Base-by-base conservation (phyloP, 805 yeast species). In the Hagleromyces aurorensis region DNA sequence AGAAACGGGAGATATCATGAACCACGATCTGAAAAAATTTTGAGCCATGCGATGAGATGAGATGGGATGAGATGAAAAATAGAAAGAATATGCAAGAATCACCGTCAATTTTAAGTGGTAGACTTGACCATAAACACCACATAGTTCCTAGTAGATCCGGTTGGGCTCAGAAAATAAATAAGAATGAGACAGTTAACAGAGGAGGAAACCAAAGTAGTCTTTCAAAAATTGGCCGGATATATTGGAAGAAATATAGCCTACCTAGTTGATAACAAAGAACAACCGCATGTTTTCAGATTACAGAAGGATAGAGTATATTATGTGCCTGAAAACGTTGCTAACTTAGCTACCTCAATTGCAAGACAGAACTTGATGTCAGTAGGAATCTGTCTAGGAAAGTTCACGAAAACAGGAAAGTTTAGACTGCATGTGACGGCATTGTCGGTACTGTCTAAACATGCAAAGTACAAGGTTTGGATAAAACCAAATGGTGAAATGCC, bases 401-500 rank as follows among this genome's bases (percentile, higher is more conserved):
- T 91, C 67, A 91, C 98, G 27, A 91, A 91, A 67, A 82, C 96
- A 3, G 96, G 96, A 17, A 91, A 91, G 61, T 91, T 91, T 65
- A 74, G 95, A 61, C 66, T 91, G 43, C 98, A 91, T 57, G 78
- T 91, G 39, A 91, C 98, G n/a, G 70, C 96, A 3, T 68, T 91
- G 40, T 77, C 82, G 26, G 71, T 83, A 38, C 62, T 91, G 34
- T 79, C 94, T 2, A 79, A 83, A 46, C 78, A 79, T 54, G 96
- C 98, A 28, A 83, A 82, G 57, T 86, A 78, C 64, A 91, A 89
- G 62, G 67, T 91, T 22, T 91, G 98, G 98, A 84, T 91, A 60
- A 91, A 91, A 59, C 77, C 75, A 29, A 91, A 91, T 53, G 98
- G 98, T 48, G 98, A 91, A 61, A 91, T 91, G 98, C 97, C 98